A percentile compares a stretch with the other conserved stretches of the same genome.
These are phyloP conservation scores for Apiotrichum montevideense DNA, from an alignment of 1,284 basidiomycete genomes.

Conservation along the genomic window DNA sequence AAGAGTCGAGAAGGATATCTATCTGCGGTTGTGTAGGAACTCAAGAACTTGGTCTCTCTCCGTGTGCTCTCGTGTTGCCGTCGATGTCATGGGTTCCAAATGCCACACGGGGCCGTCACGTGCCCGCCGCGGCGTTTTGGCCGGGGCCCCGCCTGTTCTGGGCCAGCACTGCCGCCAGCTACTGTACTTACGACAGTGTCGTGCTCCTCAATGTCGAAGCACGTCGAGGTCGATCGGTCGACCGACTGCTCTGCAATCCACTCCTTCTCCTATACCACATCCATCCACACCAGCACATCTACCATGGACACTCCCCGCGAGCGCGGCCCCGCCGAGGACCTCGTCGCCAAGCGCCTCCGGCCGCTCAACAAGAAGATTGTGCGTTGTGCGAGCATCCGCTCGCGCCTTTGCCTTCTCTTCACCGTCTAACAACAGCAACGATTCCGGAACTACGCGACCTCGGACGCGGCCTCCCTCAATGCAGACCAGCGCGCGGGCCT, in stretches of 20 bases:
- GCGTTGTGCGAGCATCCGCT: conserved; percentile 40
- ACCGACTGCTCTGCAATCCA: too few species aligned
- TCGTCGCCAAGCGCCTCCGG: conserved; percentile 69
- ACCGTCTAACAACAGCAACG: conserved; percentile 53
- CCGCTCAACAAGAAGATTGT: conserved; percentile 76
- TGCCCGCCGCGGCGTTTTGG: background rate
- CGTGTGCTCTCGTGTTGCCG: too few species aligned
- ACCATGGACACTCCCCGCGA: conserved; percentile 12
- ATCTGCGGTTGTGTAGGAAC: too few species aligned
- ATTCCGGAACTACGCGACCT: conserved; percentile 61
- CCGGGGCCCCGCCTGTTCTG: background rate
- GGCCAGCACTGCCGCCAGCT: too few species aligned
- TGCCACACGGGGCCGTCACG: background rate
- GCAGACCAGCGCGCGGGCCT: conserved; percentile 72
- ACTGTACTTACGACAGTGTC: too few species aligned
- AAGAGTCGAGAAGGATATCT: background rate
- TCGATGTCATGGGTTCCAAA: too few species aligned
- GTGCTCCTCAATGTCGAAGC: too few species aligned
- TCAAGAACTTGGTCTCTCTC: too few species aligned
- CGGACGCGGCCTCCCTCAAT: conserved; percentile 64
- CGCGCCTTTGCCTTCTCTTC: background rate
- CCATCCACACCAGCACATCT: too few species aligned
- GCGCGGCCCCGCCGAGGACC: conserved; percentile 61
- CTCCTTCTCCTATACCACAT: too few species aligned
- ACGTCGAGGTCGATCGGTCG: too few species aligned